Evolutionary conservation across 1,284 basidiomycete genomes (phyloP).

Genomic region (Golubevia sp.): DNA sequence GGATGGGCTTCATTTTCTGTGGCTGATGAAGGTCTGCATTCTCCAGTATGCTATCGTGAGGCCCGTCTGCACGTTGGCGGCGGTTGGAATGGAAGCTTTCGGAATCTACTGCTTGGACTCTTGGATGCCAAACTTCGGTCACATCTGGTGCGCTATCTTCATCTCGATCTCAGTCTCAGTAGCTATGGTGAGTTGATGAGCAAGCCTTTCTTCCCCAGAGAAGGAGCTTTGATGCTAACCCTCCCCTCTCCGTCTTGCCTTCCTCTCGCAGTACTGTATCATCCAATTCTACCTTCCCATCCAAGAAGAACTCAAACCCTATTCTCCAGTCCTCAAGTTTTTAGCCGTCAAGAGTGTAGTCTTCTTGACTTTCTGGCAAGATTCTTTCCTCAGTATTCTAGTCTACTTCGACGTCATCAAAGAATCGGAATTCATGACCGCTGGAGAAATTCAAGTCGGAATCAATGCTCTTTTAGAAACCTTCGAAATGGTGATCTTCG

Average conservation of each 20-base stretch:
- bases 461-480: constrained; percentile 73
- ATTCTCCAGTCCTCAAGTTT: constrained; percentile 71
- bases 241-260: background rate
- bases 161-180: constrained; percentile 76
- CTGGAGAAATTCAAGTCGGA: constrained; percentile 75
- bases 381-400: constrained; percentile 70
- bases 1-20: constrained; percentile 74
- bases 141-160: constrained; percentile 71
- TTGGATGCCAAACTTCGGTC: constrained; percentile 73
- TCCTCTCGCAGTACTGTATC: constrained; percentile 67
- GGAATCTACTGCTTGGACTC: constrained; percentile 75
- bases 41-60: constrained; percentile 78
- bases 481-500: constrained; percentile 72
- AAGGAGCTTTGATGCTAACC: too few species aligned
- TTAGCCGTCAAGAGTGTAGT: constrained; percentile 75
- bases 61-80: constrained; percentile 70
- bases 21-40: constrained; percentile 78
- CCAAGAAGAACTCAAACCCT: constrained; percentile 67
- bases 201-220: too few species aligned
- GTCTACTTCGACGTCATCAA: constrained; percentile 71
- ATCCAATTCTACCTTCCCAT: constrained; percentile 75
- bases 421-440: constrained; percentile 69
- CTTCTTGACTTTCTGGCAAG: constrained; percentile 81
- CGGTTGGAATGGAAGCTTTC: constrained; percentile 71
- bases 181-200: constrained; percentile 69